Conservation (phyloP, 441 rosid species). For the Monsonia emarginata region DNA sequence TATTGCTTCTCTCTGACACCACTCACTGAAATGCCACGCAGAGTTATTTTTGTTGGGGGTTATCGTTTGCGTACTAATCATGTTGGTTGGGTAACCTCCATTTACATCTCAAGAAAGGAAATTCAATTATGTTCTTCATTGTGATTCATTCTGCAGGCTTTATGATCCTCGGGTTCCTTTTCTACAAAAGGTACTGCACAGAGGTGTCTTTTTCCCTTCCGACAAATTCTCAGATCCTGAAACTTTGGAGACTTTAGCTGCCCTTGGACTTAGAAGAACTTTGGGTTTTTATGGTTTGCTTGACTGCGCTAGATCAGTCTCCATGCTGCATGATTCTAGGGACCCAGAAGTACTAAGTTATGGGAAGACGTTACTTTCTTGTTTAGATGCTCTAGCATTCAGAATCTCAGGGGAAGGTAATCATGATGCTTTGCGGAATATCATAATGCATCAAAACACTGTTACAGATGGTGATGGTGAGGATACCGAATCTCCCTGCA, state of each 20-base stretch:
- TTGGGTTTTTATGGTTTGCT: constrained; percentile 61
- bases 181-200: constrained; percentile 56
- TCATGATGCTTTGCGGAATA: constrained; percentile 28
- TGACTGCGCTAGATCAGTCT: constrained; percentile 81
- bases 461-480: constrained; percentile 22
- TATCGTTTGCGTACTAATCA: neutral
- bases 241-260: constrained; percentile 59
- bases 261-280: constrained; percentile 67
- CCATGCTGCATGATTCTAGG: constrained; percentile 51
- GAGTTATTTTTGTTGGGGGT: neutral
- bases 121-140: constrained; percentile 9
- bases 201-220: constrained; percentile 76
- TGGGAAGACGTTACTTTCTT: constrained; percentile 50
- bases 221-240: constrained; percentile 64
- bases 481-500: constrained; percentile 25
- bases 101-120: constrained; percentile 1
- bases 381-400: constrained; percentile 53
- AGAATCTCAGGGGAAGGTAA: constrained; percentile 43
- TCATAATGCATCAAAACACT: constrained; percentile 18
- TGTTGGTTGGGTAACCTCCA: neutral
- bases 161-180: constrained; percentile 89
- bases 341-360: constrained; percentile 45
- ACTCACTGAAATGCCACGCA: neutral
- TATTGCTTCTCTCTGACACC: neutral
- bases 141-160: constrained; percentile 52